Conservation (phyloP, 495 filamentous ascomycete species). For the Neurospora sp. region DNA sequence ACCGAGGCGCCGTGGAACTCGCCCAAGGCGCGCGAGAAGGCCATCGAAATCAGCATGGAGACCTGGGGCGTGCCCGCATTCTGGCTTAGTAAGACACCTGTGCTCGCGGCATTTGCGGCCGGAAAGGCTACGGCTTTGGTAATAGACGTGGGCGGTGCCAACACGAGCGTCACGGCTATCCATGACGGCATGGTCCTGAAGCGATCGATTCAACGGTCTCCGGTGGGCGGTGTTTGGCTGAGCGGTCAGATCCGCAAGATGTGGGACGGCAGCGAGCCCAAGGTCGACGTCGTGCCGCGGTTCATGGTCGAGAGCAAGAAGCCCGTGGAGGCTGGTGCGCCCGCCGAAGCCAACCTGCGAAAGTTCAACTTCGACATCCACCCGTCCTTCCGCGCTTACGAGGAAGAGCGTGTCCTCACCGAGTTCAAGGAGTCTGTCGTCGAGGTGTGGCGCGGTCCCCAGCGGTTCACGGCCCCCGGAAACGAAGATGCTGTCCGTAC, state of each 20-base stretch:
- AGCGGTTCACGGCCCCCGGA: slow-evolving; percentile 47
- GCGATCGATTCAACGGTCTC: slow-evolving; percentile 74
- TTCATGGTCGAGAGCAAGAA: slow-evolving; percentile 80
- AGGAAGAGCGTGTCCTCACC: slow-evolving; percentile 87
- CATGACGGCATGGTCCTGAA: slow-evolving; percentile 91
- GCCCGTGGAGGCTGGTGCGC: slow-evolving; percentile 77
- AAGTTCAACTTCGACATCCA: slow-evolving; percentile 56
- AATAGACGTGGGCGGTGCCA: slow-evolving; percentile 84
- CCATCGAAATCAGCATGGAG: slow-evolving; percentile 92
- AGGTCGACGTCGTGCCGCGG: slow-evolving; percentile 71
- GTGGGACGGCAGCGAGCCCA: slow-evolving; percentile 64
- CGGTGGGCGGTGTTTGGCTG: slow-evolving; percentile 79
- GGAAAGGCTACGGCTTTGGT: slow-evolving; percentile 90
- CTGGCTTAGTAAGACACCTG: slow-evolving; percentile 59
- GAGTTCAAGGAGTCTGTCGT: slow-evolving; percentile 98
- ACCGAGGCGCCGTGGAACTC: slow-evolving; percentile 91
- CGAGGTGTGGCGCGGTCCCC: slow-evolving; percentile 81
- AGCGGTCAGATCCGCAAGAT: slow-evolving; percentile 76
- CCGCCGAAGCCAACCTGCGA: slow-evolving; percentile 44
- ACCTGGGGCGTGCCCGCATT: slow-evolving; percentile 89
- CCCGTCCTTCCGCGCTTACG: slow-evolving; percentile 61
- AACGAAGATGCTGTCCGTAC: slow-evolving; percentile 56
- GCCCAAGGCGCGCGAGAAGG: slow-evolving; percentile 76
- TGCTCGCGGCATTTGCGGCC: slow-evolving; percentile 62
- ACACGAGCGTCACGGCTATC: slow-evolving; percentile 80